Evolutionary conservation across 345 rosid genomes (phyloP).

Genomic region (Balakata baccata): DNA sequence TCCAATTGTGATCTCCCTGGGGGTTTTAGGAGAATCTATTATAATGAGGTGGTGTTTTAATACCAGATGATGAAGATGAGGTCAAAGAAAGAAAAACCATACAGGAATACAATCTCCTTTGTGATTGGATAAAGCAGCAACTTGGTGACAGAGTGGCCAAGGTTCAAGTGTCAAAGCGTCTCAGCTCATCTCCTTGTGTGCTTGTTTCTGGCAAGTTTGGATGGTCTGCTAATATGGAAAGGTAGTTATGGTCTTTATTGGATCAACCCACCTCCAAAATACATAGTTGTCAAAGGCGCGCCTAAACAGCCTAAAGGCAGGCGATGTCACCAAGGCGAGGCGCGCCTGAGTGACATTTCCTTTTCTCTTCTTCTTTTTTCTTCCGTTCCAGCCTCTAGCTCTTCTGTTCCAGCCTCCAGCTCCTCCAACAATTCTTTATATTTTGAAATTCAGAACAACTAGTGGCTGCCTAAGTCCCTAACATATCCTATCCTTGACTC

Average conservation of each 20-base stretch:
- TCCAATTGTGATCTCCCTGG: not conserved
- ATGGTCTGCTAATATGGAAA: conserved; percentile 99
- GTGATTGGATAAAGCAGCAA: conserved; percentile 99
- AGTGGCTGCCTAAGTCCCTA: no score
- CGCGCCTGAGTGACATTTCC: no score
- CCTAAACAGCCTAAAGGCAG: no score
- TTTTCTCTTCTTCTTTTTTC: no score
- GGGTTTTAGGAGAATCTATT: not conserved
- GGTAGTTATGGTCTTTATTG: conserved; percentile 38
- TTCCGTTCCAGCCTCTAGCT: no score
- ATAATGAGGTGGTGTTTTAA: conserved; percentile 6
- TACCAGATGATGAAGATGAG: conserved; percentile 89
- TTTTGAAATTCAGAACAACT: no score
- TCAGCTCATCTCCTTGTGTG: conserved; percentile 93
- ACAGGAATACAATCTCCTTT: conserved; percentile 75
- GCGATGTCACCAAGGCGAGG: no score
- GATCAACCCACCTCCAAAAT: not conserved
- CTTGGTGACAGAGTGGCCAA: conserved; percentile 95
- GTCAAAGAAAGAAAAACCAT: conserved; percentile 76
- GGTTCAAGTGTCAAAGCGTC: conserved; percentile 89
- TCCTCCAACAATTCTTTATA: no score
- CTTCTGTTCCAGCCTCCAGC: no score
- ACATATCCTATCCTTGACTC: no score
- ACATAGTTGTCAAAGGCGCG: no score
- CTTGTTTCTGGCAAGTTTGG: conserved; percentile 98